Percentiles rank a stretch among this genome's conserved stretches.
These are phyloP conservation scores for Aspergillus candidus DNA, from an alignment of 2,329 filamentous ascomycete species.

Conservation along the genomic window DNA sequence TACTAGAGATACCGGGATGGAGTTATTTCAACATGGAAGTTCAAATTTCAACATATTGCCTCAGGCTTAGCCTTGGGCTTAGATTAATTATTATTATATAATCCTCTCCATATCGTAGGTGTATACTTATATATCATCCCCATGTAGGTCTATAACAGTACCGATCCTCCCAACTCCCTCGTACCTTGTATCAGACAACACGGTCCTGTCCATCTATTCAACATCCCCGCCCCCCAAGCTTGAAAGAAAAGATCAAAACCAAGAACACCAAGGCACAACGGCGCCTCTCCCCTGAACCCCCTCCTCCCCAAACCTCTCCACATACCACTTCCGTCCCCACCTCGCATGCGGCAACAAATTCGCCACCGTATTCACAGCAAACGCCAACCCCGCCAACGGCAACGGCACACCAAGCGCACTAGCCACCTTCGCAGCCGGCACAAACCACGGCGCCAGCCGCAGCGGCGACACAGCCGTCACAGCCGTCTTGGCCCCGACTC, in stretches of 20 bases:
- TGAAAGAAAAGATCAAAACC: constrained; percentile 9
- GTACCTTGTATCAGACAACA: no score
- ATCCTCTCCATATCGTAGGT: no score
- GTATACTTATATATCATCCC: no score
- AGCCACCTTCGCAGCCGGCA: constrained; percentile 25
- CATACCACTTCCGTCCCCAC: constrained; percentile 78
- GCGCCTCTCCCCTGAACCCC: constrained; percentile 70
- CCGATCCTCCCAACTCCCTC: no score
- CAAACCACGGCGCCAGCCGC: constrained; percentile 32
- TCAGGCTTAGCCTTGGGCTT: no score
- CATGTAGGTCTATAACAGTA: constrained; percentile 16
- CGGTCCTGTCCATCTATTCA: no score
- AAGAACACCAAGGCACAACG: constrained; percentile 54
- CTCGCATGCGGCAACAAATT: constrained; percentile 85
- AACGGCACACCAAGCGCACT: constrained; percentile 39
- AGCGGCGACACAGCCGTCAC: constrained; percentile 15
- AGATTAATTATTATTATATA: no score
- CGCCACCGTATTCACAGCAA: constrained; percentile 79
- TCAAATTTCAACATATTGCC: not conserved
- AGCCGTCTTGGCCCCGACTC: not conserved
- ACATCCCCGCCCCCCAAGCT: not conserved
- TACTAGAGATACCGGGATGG: constrained; percentile 31
- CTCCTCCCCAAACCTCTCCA: constrained; percentile 78
- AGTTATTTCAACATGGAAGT: constrained; percentile 48
- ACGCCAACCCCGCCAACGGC: constrained; percentile 68